These are phyloP conservation scores for Lithocarpus polystachyus DNA, from an alignment of 306 rosid genomes.

Conservation along the genomic window DNA sequence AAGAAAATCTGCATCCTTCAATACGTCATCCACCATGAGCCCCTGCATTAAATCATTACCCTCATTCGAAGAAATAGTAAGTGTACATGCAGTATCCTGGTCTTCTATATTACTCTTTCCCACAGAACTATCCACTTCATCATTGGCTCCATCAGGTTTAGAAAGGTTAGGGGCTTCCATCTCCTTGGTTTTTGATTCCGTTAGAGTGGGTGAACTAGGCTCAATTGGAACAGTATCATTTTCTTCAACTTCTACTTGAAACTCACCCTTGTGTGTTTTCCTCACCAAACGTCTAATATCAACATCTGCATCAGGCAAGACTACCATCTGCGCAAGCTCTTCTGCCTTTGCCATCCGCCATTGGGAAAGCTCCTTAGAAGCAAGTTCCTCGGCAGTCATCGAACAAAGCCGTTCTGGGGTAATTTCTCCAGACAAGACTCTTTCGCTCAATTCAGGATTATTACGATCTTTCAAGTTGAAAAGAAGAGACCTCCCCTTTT, in stretches of 20 bases:
- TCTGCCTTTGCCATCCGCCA: slow-evolving; percentile 99
- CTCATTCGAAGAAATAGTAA: slow-evolving; percentile 62
- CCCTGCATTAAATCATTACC: slow-evolving; percentile 74
- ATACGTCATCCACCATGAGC: slow-evolving; percentile 71
- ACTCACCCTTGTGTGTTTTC: slow-evolving; percentile 96
- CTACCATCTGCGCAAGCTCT: slow-evolving; percentile 94
- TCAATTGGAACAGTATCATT: slow-evolving; percentile 55
- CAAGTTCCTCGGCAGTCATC: slow-evolving; percentile 98
- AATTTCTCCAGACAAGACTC: slow-evolving; percentile 85
- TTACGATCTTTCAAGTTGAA: slow-evolving; percentile 94
- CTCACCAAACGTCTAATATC: slow-evolving; percentile 85
- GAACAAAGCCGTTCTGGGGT: slow-evolving; percentile 77
- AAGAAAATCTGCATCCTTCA: slow-evolving; percentile 76
- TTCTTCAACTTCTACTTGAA: slow-evolving; percentile 90
- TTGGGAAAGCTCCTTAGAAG: slow-evolving; percentile 95
- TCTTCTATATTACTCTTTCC: slow-evolving; percentile 37
- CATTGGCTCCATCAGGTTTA: slow-evolving; percentile 36
- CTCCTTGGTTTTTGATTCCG: slow-evolving; percentile 37
- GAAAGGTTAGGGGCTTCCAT: slow-evolving; percentile 27
- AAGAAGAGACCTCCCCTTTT: slow-evolving; percentile 95
- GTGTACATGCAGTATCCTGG: slow-evolving; percentile 34
- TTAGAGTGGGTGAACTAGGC: slow-evolving; percentile 34
- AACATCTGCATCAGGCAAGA: slow-evolving; percentile 79
- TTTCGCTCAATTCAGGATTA: slow-evolving; percentile 90
- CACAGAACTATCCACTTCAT: slow-evolving; percentile 19